These are phyloP conservation scores for Aphanomyces stellatus DNA, from an alignment of 352 stramenopile species.

Conservation along the genomic window DNA sequence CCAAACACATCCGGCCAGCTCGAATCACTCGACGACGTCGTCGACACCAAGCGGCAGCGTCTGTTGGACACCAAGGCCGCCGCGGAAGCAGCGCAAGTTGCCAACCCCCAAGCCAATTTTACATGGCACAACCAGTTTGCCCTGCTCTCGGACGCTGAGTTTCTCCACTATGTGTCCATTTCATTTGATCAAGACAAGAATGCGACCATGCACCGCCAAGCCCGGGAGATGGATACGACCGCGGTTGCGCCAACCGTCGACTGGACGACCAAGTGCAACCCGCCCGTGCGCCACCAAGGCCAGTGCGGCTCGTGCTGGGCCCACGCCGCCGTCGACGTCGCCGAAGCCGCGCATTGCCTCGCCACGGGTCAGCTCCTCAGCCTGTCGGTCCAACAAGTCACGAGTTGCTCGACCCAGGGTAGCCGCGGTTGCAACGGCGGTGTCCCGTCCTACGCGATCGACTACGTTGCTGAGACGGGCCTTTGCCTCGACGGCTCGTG, in stretches of 20 bases:
- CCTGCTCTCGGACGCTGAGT: slow-evolving; percentile 78
- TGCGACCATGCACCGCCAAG: too few species aligned
- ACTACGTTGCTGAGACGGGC: slow-evolving; percentile 37
- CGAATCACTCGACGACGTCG: neutral
- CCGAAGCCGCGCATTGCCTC: slow-evolving; percentile 27
- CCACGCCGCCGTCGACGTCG: slow-evolving; percentile 27
- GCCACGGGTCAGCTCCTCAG: slow-evolving; percentile 22
- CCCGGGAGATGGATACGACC: too few species aligned
- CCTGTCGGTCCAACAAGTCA: slow-evolving; percentile 57
- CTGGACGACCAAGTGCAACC: slow-evolving; percentile 22
- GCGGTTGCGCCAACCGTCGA: too few species aligned
- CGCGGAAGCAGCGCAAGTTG: slow-evolving; percentile 46
- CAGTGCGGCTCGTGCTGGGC: slow-evolving; percentile 38
- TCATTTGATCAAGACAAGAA: slow-evolving; percentile 8
- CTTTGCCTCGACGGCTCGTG: slow-evolving; percentile 2
- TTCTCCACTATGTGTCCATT: slow-evolving; percentile 28
- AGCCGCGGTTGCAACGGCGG: slow-evolving; percentile 42
- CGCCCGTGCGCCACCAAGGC: slow-evolving; percentile 29
- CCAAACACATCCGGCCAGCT: neutral
- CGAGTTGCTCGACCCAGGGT: slow-evolving; percentile 42
- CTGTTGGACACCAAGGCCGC: neutral
- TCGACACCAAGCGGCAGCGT: neutral
- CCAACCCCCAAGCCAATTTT: slow-evolving; percentile 46
- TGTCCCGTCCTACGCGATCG: slow-evolving; percentile 47
- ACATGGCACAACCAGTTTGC: slow-evolving; percentile 83